Evolutionary conservation across 2,329 filamentous ascomycete species (phyloP).

Genomic region (Chalaropsis ovoidea): DNA sequence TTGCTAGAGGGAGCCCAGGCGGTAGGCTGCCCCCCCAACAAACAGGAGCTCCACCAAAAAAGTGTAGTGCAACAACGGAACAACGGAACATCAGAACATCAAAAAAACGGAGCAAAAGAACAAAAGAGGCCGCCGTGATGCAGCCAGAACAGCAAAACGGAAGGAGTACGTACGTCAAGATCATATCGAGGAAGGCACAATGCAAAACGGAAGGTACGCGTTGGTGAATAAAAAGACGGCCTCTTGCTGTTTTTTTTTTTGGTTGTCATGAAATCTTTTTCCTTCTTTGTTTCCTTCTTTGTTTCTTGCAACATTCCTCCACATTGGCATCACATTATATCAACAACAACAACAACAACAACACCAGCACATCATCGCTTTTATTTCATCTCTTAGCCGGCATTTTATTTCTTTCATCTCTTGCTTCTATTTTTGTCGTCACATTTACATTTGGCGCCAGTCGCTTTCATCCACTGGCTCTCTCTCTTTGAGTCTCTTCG

Average conservation of each 20-base stretch:
- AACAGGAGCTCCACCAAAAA: not conserved
- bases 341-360: too few relatives aligned
- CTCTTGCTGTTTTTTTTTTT: not conserved
- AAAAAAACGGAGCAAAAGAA: not conserved
- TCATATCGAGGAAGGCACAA: too few relatives aligned
- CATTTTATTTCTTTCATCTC: not conserved
- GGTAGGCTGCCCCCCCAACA: not conserved
- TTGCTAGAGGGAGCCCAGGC: not conserved
- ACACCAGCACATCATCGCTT: not conserved
- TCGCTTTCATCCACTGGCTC: not conserved
- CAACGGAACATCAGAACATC: not conserved
- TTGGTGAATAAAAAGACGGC: not conserved
- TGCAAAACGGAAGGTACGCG: too few relatives aligned
- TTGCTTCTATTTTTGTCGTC: not conserved
- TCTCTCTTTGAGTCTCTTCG: not conserved
- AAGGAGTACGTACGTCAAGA: not conserved
- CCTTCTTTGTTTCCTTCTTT: not conserved
- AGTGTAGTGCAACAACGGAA: too few relatives aligned
- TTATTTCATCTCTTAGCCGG: not conserved
- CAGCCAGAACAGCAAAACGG: not conserved
- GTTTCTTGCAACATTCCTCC: not conserved
- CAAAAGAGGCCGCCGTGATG: conserved; percentile 7
- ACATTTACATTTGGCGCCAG: not conserved
- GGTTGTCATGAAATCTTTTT: not conserved
- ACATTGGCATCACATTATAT: too few relatives aligned